Percentiles rank a stretch among this genome's conserved stretches.
Conservation (phyloP, 2,329 filamentous ascomycete species). For the Microsporum canis region DNA sequence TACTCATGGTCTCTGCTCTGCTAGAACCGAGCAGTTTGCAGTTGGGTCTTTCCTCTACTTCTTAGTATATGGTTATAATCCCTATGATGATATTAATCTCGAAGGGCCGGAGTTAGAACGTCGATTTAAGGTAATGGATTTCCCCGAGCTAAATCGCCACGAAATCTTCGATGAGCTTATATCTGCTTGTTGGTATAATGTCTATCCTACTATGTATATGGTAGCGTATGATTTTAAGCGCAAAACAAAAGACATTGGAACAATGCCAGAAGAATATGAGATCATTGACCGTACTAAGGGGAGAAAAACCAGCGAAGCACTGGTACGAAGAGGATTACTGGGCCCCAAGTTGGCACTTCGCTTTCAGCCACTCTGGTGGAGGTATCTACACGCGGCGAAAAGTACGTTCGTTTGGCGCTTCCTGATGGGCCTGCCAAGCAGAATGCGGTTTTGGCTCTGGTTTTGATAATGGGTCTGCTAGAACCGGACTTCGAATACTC, state of each 20-base stretch:
- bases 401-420: not conserved
- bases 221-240: slow-evolving; percentile 16
- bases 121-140: slow-evolving; percentile 14
- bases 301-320: slow-evolving; percentile 6
- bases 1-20: slow-evolving; percentile 16
- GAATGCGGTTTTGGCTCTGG: not conserved
- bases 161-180: slow-evolving; percentile 15
- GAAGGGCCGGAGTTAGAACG: slow-evolving; percentile 1
- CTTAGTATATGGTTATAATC: slow-evolving; percentile 17
- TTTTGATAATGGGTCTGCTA: not conserved
- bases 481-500: no score
- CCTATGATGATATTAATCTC: slow-evolving; percentile 6
- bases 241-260: slow-evolving; percentile 13
- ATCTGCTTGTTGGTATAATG: slow-evolving; percentile 16
- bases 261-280: slow-evolving; percentile 9
- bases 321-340: slow-evolving; percentile 9
- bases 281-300: slow-evolving; percentile 5
- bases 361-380: slow-evolving; percentile 9
- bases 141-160: slow-evolving; percentile 15
- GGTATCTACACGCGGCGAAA: slow-evolving; percentile 4
- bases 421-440: not conserved
- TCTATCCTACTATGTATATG: slow-evolving; percentile 17
- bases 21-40: slow-evolving; percentile 17
- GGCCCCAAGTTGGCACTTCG: slow-evolving; percentile 8
- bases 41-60: slow-evolving; percentile 17